These are phyloP conservation scores for Urtica urens DNA, from an alignment of 306 rosid species.

Conservation along the genomic window DNA sequence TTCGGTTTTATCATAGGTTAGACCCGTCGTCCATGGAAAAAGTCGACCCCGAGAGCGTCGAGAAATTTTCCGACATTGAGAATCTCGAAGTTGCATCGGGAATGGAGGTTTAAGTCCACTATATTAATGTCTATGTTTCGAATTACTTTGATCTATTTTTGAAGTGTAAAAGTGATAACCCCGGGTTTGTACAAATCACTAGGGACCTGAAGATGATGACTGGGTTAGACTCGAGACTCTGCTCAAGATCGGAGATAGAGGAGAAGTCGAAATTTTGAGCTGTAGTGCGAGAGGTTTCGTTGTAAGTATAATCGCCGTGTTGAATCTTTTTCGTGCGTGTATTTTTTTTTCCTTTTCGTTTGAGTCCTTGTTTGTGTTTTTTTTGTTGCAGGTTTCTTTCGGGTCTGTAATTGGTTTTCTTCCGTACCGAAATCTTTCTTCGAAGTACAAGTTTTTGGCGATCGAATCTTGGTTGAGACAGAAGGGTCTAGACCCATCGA, in stretches of 20 bases:
- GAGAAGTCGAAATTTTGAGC: slow-evolving; percentile 69
- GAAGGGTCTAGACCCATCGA: slow-evolving; percentile 81
- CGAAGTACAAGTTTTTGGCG: slow-evolving; percentile 91
- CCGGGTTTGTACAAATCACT: slow-evolving; percentile 16
- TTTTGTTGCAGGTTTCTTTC: slow-evolving; percentile 70
- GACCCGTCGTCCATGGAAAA: slow-evolving; percentile 31
- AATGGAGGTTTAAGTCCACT: slow-evolving; percentile 40
- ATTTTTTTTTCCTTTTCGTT: slow-evolving; percentile 15
- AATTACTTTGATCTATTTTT: slow-evolving; percentile 3
- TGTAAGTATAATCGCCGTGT: slow-evolving; percentile 54
- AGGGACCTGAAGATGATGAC: slow-evolving; percentile 59
- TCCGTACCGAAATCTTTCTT: slow-evolving; percentile 72
- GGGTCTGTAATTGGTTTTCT: slow-evolving; percentile 81
- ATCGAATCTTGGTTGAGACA: slow-evolving; percentile 89
- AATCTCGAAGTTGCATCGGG: slow-evolving; percentile 26
- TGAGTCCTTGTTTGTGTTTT: slow-evolving; percentile 22
- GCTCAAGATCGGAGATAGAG: slow-evolving; percentile 43
- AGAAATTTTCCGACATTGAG: slow-evolving; percentile 21
- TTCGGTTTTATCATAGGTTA: slow-evolving; percentile 39
- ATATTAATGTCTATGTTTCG: slow-evolving; percentile 12
- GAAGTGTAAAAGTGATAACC: slow-evolving; percentile 1
- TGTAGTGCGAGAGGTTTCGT: slow-evolving; percentile 71
- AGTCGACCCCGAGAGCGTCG: slow-evolving; percentile 20
- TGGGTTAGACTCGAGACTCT: slow-evolving; percentile 67
- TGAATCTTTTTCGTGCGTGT: not conserved